These are phyloP conservation scores for Penicillium psychrofluorescens DNA, from an alignment of 495 filamentous ascomycete species.

Conservation along the genomic window DNA sequence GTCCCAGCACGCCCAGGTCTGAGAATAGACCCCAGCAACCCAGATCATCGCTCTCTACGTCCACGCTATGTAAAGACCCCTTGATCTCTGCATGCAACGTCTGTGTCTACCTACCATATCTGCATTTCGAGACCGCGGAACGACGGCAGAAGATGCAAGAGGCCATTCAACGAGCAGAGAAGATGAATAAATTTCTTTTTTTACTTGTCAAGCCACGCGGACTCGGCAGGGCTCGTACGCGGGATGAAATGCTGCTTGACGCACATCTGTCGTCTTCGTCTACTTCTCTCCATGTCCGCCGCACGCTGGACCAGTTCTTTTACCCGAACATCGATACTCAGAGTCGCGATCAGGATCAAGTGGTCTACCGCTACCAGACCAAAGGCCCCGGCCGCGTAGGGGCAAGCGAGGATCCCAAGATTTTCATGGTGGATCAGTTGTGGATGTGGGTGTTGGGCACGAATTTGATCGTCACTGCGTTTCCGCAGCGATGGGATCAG, in stretches of 20 bases:
- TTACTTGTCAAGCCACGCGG: slow-evolving; percentile 10
- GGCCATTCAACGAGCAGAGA: slow-evolving; percentile 46
- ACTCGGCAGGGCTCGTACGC: slow-evolving; percentile 25
- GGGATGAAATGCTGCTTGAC: slow-evolving; percentile 57
- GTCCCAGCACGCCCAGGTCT: slow-evolving; percentile 23
- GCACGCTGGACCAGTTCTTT: slow-evolving; percentile 65
- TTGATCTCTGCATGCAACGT: slow-evolving; percentile 36
- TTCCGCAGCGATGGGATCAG: slow-evolving; percentile 64
- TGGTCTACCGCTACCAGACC: slow-evolving; percentile 59
- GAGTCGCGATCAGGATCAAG: slow-evolving; percentile 59
- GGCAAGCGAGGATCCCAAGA: slow-evolving; percentile 47
- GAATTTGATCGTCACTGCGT: slow-evolving; percentile 58
- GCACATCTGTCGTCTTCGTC: slow-evolving; percentile 50
- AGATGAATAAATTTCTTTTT: too few relatives aligned
- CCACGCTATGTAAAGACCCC: slow-evolving; percentile 25
- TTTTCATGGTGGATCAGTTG: slow-evolving; percentile 71
- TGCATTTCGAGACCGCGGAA: slow-evolving; percentile 58
- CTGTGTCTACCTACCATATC: slow-evolving; percentile 61
- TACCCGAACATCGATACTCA: slow-evolving; percentile 66
- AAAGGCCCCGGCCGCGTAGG: slow-evolving; percentile 20
- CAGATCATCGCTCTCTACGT: slow-evolving; percentile 4
- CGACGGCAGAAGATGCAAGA: slow-evolving; percentile 52
- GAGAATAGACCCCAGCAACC: slow-evolving; percentile 21
- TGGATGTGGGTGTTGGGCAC: slow-evolving; percentile 67
- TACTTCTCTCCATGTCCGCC: slow-evolving; percentile 55